A percentile compares a stretch with the other conserved stretches of the same genome.
phyloP scores from a whole-genome alignment of 805 yeast species.

The Teunomyces barrocoloradensis region DNA sequence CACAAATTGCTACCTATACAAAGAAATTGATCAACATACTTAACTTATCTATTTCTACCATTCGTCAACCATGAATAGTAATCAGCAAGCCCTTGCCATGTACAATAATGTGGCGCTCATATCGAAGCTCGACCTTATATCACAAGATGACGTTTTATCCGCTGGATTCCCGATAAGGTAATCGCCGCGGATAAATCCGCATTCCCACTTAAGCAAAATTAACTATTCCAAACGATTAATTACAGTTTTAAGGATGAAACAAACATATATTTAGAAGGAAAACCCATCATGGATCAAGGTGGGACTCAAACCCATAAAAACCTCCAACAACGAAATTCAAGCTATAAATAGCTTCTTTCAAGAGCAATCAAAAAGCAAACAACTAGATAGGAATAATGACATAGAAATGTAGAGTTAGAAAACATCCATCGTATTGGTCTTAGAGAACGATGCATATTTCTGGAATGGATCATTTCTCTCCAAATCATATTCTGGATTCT shows the following conservation, averaged over 20 bases:
- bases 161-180: too few species aligned
- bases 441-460: constrained; percentile 39
- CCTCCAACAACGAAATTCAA: constrained; percentile 1
- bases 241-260: background rate
- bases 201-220: too few species aligned
- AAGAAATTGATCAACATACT: too few species aligned
- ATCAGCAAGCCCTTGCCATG: too few species aligned
- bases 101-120: too few species aligned
- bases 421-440: constrained; percentile 32
- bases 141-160: too few species aligned
- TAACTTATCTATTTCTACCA: too few species aligned
- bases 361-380: background rate
- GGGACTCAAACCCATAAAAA: constrained; percentile 11
- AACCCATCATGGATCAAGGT: constrained; percentile 8
- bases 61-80: too few species aligned
- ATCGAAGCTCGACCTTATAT: too few species aligned
- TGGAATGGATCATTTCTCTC: constrained; percentile 41
- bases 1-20: too few species aligned
- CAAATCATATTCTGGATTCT: constrained; percentile 37
- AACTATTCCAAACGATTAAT: too few species aligned
- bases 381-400: background rate
- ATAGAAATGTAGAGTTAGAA: background rate
- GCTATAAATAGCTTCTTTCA: background rate
- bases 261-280: constrained; percentile 3
- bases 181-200: too few species aligned